Percentiles rank a stretch among this genome's conserved stretches.
phyloP scores from a whole-genome alignment of 768 basidiomycete genomes.

The Fibroporia radiculosa region DNA sequence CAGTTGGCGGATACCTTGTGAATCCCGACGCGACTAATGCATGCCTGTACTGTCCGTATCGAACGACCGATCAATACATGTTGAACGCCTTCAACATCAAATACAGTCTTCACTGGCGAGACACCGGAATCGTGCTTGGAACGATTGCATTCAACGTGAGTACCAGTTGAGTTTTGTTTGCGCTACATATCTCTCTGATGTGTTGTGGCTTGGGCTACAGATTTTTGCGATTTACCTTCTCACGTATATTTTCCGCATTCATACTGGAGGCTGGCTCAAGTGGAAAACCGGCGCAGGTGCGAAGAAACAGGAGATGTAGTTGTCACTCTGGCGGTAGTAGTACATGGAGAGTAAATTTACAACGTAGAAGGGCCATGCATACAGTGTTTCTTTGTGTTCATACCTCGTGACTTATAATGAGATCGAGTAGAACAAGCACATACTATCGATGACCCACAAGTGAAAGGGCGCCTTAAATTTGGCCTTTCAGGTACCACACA shows the following conservation, averaged over 20 bases:
- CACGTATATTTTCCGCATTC: constrained; percentile 52
- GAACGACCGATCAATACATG: constrained; percentile 56
- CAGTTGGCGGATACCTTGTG: constrained; percentile 40
- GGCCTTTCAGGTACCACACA: no score
- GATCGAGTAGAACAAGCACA: no score
- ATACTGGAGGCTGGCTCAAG: no score
- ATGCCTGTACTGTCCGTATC: constrained; percentile 49
- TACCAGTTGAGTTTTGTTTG: constrained; percentile 4
- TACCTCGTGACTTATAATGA: no score
- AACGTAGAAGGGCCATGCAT: no score
- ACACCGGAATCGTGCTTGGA: constrained; percentile 39
- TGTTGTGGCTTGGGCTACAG: constrained; percentile 23
- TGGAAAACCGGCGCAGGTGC: no score
- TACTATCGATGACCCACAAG: no score
- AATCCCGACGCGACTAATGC: constrained; percentile 28
- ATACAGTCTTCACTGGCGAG: constrained; percentile 42
- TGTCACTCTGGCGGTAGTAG: no score
- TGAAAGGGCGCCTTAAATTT: no score
- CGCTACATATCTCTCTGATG: neutral
- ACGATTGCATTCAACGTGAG: constrained; percentile 39
- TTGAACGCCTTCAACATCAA: constrained; percentile 44
- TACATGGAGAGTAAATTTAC: no score
- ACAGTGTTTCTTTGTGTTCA: no score
- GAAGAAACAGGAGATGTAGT: no score
- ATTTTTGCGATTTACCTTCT: constrained; percentile 37